Evolutionary conservation across 805 yeast species (phyloP), one percentile per base, ranked within the genome.

Genomic region (Cyberlindnera maclurae): DNA sequence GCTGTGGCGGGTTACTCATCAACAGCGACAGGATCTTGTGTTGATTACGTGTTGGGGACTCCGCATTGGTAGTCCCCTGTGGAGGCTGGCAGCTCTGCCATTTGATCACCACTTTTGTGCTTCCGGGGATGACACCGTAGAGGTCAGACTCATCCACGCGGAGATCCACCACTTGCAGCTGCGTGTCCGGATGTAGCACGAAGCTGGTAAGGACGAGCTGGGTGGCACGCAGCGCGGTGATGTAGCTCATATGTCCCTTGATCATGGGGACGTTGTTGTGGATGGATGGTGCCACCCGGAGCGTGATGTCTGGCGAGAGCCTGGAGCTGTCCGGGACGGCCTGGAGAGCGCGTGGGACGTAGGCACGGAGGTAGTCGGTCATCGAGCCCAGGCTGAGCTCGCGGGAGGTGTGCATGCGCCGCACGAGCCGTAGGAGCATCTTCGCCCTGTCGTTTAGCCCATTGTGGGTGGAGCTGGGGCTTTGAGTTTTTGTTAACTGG

Each of bases 21-120:
- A 20, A 20, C 24, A 20, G 24, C 24, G 24, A 20, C 8, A 20
- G 24, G 24, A 20, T 20, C 24, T 20, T 20, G 24, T 20, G 24
- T 20, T 20, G 24, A 20, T 20, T 5, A 20, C 24, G 5, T 6
- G 29, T 27, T 24, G 9, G 29, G n/a, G 29, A 8, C 15, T 29
- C 17, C 4, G 33, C 17, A 13, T 18, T 31, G 17, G 15, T 13
- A 16, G 12, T 29, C 7, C 17, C 35, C 4, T 15, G n/a, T 2
- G 72, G 75, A 32, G 68, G 70, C 5, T 60, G 52, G 45, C 82
- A 76, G 2, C 82, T 77, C 30, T 68, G 60, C 82, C 82, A 78
- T 42, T 78, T 64, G 12, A 78, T 55, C 32, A 68, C 59, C 10
- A 78, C 60, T 45, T 75, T 76, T 5, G 78, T 70, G 4, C 77